Evolutionary conservation across 164 flowering plant species (phyloP), one percentile per base, ranked within the genome.

Genomic region (Liquidambar formosana): DNA sequence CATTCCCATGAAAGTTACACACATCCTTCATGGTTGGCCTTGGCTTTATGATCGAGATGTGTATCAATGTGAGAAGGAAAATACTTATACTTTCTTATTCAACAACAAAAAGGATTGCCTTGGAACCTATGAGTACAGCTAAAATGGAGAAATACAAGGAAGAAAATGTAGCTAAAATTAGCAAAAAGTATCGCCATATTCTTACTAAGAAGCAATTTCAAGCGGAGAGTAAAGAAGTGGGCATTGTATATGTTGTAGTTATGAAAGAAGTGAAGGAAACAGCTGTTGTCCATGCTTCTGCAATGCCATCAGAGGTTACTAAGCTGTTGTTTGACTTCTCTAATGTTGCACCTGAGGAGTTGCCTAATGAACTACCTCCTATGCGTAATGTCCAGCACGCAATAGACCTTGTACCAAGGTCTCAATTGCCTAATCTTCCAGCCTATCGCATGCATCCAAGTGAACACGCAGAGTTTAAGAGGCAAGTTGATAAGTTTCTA

Each of bases 21-120:
- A 46, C 2, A 45, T 63, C 19, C 25, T 63, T 2, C 52, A 45
- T 12, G 66, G 54, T 1, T 1, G 54, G 10, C 66, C 66, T 22
- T 63, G 43, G 66, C 52, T 22, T 13, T 47, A 21, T 63, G 66
- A 63, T 45, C n/a, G 21, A 46, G 53, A 63, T 22, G 54, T 63
- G n/a, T 23, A 23, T 6, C 53, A 63, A 4, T 45, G 23, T 22
- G 33, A 54, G 15, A 63, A 18, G 19, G 27, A 10, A 0, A 63
- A 47, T 27, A 63, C 41, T 9, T 46, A 46, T 46, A 38, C 46
- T 10, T 33, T 61, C 47, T 16, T 61, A 25, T 61, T 33, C 16
- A 15, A 11, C 6, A 12, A 46, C 2, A 25, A 46, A 0, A 25
- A 63, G n/a, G 15, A 44, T 33, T 33, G 41, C 46, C 11, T 63